Evolutionary conservation across 768 basidiomycete species (phyloP), one percentile per base, ranked within the genome.

Genomic region (Crassisporium funariophilum): DNA sequence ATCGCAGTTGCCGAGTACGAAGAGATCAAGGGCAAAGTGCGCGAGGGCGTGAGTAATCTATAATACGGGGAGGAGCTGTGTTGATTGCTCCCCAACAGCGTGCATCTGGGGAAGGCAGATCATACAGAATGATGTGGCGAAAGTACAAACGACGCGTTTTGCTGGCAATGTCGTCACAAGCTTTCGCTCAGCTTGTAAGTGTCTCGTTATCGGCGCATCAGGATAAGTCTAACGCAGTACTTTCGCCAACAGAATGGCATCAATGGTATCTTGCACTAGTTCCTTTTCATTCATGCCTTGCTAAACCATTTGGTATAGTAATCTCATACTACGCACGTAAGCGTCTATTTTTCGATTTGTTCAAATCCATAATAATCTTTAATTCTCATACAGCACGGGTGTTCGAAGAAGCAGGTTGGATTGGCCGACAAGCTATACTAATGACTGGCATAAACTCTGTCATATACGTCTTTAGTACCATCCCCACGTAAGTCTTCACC

Each of bases 191-290:
- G 62, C 72, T 97, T 60, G 93, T 92, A 53, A 50, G 90, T 75
- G 4, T 35, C 54, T 24, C 31, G 46, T 25, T 34, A 12, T 44
- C 9, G 19, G 16, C n/a, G n/a, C n/a, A n/a, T n/a, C n/a, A n/a
- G n/a, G n/a, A n/a, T n/a, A n/a, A n/a, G n/a, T n/a, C n/a, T n/a
- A n/a, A n/a, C n/a, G n/a, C n/a, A n/a, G n/a, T n/a, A n/a, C n/a
- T n/a, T n/a, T n/a, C n/a, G n/a, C n/a, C n/a, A n/a, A n/a, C n/a
- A 95, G 91, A 95, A 95, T 64, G 95, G 94, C 49, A 98, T 97
- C 59, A 97, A 95, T 62, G 89, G 90, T 89, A 65, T 43, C 75
- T 45, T 35, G 39, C n/a, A 36, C 41, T 36, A 12, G 50, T 27
- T 46, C 46, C 35, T 21, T 47, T n/a, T 35, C 17, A 25, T 47